Base-by-base conservation (phyloP, 768 basidiomycete genomes). In the Suillus ampliporus region DNA sequence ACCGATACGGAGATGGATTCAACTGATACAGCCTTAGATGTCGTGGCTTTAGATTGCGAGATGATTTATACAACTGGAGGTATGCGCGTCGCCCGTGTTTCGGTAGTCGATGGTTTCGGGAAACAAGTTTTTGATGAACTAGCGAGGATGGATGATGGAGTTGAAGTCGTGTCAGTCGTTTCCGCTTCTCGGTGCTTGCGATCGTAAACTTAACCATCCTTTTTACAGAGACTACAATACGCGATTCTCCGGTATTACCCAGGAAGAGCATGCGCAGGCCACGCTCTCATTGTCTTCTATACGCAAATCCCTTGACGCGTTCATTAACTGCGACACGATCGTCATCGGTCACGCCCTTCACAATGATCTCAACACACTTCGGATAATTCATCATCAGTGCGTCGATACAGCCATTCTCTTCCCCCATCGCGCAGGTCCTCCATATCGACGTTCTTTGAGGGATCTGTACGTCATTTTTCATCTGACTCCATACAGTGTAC, bases 41-140 rank as follows among this genome's bases (percentile, higher is more conserved):
- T 98, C 5, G 92, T 89, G 6, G 94, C 94, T 0, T 80, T 99
- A 56, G 97, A 99, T 74, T 99, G 97, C 71, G 97, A 99, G 76
- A 95, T 99, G 92, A 83, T 98, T 10, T 95, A 96, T 77, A 92
- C 94, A 0, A 98, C 96, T 0, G 92, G 91, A 5, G 97, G 97
- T 0, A 87, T 94, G 84, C 88, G 90, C 23, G 87, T 97, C 4
- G 97, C 95, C 3, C 86, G 97, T 4, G 88, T 97, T 2, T 97
- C 96, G 0, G 86, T 97, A 8, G 86, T 99, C 2, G 91, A 97
- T 71, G 89, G 88, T 9, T 72, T 80, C 1, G 94, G 94, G 1
- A 78, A 79, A 31, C 80, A 87, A 58, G 83, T 98, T 3, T 89
- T 97, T 51, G 97, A 99, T 73, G 85, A 95, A 71, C 74, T 91